These are phyloP conservation scores for Cercospora sp. DNA, from an alignment of 2,329 filamentous ascomycete species.

Conservation along the genomic window DNA sequence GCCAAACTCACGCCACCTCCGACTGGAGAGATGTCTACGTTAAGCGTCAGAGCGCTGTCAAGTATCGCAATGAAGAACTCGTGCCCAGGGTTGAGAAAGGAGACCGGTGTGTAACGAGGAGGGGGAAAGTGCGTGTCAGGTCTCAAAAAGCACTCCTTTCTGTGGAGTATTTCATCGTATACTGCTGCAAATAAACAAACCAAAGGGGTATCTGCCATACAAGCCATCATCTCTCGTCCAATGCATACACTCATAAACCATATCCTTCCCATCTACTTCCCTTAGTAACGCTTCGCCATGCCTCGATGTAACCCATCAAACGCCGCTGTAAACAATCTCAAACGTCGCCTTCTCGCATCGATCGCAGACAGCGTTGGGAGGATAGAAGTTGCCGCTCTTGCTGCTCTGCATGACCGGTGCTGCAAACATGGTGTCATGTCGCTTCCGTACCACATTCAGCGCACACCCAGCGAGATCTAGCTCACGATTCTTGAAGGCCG, in stretches of 20 bases:
- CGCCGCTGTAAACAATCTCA: constrained; percentile 25
- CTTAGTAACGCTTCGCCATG: background rate
- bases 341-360: constrained; percentile 20
- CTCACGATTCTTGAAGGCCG: background rate
- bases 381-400: constrained; percentile 13
- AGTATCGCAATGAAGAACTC: too few species aligned
- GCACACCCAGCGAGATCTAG: constrained; percentile 20
- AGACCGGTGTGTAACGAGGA: too few species aligned
- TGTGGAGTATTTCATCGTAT: background rate
- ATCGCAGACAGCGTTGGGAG: constrained; percentile 9
- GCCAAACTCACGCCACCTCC: too few species aligned
- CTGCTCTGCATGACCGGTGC: constrained; percentile 10
- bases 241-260: constrained; percentile 5
- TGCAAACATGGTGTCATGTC: constrained; percentile 18
- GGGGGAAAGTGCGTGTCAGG: background rate
- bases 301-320: background rate
- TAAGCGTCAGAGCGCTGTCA: too few species aligned
- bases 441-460: constrained; percentile 16
- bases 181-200: background rate
- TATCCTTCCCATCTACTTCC: background rate
- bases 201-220: constrained; percentile 10
- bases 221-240: constrained; percentile 1
- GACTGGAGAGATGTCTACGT: too few species aligned
- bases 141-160: background rate
- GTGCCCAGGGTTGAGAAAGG: too few species aligned